These are phyloP conservation scores for Colletotrichum melonis DNA, from an alignment of 2,329 filamentous ascomycete species.

Conservation along the genomic window DNA sequence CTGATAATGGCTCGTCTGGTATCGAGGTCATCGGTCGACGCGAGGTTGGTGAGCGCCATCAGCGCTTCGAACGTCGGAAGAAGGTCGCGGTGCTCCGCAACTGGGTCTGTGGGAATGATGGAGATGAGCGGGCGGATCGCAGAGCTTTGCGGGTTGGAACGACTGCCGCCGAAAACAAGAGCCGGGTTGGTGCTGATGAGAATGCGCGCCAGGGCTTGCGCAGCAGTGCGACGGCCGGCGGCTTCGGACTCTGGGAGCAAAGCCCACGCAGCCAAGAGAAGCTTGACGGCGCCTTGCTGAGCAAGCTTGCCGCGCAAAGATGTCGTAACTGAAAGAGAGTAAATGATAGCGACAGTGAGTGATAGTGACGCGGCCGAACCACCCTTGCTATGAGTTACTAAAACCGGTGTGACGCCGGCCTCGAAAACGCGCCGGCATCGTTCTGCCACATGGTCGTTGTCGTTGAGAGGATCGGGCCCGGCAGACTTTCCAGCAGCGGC, in stretches of 20 bases:
- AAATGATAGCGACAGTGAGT: slow-evolving; percentile 80
- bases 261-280: slow-evolving; percentile 79
- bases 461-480: slow-evolving; percentile 74
- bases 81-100: slow-evolving; percentile 76
- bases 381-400: slow-evolving; percentile 81
- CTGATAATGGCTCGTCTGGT: slow-evolving; percentile 77
- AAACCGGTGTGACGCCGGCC: slow-evolving; percentile 78
- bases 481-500: slow-evolving; percentile 79
- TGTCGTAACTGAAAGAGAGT: slow-evolving; percentile 80
- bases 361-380: slow-evolving; percentile 77
- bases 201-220: slow-evolving; percentile 85
- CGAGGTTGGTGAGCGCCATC: slow-evolving; percentile 93
- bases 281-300: slow-evolving; percentile 92
- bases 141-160: slow-evolving; percentile 78
- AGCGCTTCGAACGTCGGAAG: slow-evolving; percentile 91
- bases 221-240: slow-evolving; percentile 67
- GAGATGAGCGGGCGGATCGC: slow-evolving; percentile 85
- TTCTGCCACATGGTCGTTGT: slow-evolving; percentile 78
- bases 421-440: slow-evolving; percentile 85
- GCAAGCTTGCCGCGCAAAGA: slow-evolving; percentile 82
- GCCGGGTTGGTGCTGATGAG: slow-evolving; percentile 87
- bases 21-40: slow-evolving; percentile 78
- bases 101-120: slow-evolving; percentile 76
- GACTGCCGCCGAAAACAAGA: slow-evolving; percentile 83
- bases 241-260: slow-evolving; percentile 66